Evolutionary conservation across 1,284 basidiomycete genomes (phyloP), one percentile per base, ranked within the genome.

Genomic region (Apiotrichum porosum): DNA sequence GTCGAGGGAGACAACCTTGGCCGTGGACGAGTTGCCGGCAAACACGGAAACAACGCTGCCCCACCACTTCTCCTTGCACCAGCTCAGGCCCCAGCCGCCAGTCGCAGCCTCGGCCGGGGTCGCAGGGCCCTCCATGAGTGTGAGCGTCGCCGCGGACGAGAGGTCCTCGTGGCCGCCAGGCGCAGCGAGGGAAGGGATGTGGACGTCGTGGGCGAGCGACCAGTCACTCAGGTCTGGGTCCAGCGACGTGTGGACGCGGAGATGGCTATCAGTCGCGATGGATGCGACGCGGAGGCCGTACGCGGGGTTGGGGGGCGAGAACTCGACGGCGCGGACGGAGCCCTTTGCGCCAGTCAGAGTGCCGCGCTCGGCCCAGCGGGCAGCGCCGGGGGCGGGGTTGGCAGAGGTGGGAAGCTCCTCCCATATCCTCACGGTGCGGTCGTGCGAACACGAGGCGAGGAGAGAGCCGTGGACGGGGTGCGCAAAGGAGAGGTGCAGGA

Each of bases 1-100:
- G 35, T 75, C 72, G 22, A 80, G 67, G 28, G 75, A 69, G 47
- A 80, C 61, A 46, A 78, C 72, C 71, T 91, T 88, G 38, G 94
- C 76, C 15, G 81, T 71, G 0, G 87, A 85, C 51, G 76, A 81
- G 2, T 81, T 78, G 1, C 90, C 90, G 43, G 81, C 81, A 2
- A 82, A 81, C 0, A 82, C 83, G 13, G 87, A 89, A 36, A 95
- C 75, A 21, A 93, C 68, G 63, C 91, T 86, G 1, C 92, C 91
- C 89, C 90, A 93, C 72, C 90, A 93, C 51, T 81, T 79, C 60
- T 97, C 92, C 63, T 88, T 88, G 71, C 91, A 95, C 90, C 91
- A 97, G 18, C 85, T 86, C 37, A 97, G 71, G 52, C 84, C 85
- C 89, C 91, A 95, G 0, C 88, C 92, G 9, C 90, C 90, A 51